Conservation (phyloP, 306 rosid genomes). For the Acmispon strigosus region DNA sequence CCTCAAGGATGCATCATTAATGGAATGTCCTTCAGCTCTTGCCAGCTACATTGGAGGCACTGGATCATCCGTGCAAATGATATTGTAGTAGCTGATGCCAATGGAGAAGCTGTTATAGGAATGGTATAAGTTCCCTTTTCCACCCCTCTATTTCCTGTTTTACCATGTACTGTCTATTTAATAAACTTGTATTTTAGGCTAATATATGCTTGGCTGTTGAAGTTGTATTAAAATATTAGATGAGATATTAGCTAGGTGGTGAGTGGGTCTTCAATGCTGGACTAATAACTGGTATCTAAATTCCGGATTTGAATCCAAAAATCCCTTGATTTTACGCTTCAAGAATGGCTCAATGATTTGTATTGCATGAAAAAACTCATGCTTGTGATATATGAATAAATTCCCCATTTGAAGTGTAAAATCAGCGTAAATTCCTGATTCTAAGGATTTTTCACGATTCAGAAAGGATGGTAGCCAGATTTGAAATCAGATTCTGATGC, state of each 20-base stretch:
- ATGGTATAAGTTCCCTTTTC: constrained; percentile 35
- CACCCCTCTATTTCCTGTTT: neutral
- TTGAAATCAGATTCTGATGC: too few species aligned
- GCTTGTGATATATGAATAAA: too few species aligned
- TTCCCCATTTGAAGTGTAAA: too few species aligned
- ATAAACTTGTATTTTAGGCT: neutral
- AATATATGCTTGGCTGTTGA: neutral
- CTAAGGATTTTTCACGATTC: too few species aligned
- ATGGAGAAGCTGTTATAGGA: constrained; percentile 83
- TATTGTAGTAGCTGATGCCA: constrained; percentile 30
- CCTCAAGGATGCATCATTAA: constrained; percentile 58
- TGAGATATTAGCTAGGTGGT: neutral
- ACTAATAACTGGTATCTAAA: neutral
- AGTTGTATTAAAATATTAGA: constrained; percentile 5
- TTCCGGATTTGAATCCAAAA: too few species aligned
- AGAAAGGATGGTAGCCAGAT: too few species aligned
- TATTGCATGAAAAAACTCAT: too few species aligned
- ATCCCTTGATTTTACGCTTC: too few species aligned
- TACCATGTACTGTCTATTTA: neutral
- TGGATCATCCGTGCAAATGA: constrained; percentile 68
- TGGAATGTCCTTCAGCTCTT: constrained; percentile 55
- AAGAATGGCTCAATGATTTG: too few species aligned
- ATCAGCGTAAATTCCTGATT: too few species aligned
- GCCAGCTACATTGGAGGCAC: constrained; percentile 71
- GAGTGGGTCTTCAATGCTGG: neutral